Evolutionary conservation across 2,329 filamentous ascomycete genomes (phyloP).

Genomic region (Taxawa tesnikishii): DNA sequence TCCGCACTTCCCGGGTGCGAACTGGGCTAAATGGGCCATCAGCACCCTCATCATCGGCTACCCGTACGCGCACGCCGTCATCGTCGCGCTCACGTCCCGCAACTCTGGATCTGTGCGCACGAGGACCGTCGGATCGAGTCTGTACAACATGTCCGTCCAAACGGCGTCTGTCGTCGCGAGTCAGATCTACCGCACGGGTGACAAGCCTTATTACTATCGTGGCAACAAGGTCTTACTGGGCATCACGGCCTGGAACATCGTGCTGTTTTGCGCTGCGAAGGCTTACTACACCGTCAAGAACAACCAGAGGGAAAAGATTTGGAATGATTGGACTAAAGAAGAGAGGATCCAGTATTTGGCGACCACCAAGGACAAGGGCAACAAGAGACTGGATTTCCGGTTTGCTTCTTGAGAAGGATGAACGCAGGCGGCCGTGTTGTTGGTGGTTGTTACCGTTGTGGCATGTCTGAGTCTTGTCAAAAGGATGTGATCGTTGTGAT

Average conservation of each 20-base stretch:
- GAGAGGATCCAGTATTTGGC: conserved; percentile 21
- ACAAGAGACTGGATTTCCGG: conserved; percentile 9
- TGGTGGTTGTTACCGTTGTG: no score
- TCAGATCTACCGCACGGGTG: conserved; percentile 37
- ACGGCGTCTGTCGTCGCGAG: conserved; percentile 31
- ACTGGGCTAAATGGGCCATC: conserved; percentile 26
- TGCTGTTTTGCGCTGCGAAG: conserved; percentile 18
- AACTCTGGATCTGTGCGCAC: conserved; percentile 31
- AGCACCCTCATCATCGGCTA: conserved; percentile 28
- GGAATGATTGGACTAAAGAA: conserved; percentile 25
- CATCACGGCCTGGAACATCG: conserved; percentile 18
- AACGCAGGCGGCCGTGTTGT: no score
- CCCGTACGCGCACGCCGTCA: conserved; percentile 31
- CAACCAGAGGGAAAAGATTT: conserved; percentile 16
- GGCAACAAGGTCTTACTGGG: conserved; percentile 25
- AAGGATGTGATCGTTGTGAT: no score
- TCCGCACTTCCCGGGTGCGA: conserved; percentile 13
- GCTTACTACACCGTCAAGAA: conserved; percentile 21
- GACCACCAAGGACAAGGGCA: conserved; percentile 22
- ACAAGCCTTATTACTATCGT: conserved; percentile 30
- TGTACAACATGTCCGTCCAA: conserved; percentile 37
- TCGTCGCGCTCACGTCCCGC: conserved; percentile 29
- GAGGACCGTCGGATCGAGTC: conserved; percentile 27
- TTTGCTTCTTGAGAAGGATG: conserved; percentile 4
- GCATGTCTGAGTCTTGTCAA: no score